phyloP scores from a whole-genome alignment of 75 land plant species.

The Picea sitchensis region DNA sequence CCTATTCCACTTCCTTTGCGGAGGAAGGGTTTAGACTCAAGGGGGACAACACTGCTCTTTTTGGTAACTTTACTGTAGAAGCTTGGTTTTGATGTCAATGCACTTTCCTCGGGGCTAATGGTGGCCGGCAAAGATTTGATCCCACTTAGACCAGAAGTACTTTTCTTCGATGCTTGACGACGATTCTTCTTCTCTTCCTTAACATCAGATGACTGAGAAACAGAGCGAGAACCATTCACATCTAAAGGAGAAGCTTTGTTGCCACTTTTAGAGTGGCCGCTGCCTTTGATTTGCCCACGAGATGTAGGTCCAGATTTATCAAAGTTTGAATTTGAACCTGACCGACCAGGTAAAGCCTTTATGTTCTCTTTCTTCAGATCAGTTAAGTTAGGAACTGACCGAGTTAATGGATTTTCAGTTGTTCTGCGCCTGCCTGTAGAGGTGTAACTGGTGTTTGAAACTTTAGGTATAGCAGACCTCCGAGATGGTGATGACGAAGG shows the following conservation, averaged over 20 bases:
- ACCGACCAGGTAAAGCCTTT: conserved; percentile 14
- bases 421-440: conserved; percentile 36
- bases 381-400: conserved; percentile 13
- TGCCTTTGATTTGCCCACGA: conserved; percentile 5
- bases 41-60: conserved; percentile 66
- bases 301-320: neutral
- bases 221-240: neutral
- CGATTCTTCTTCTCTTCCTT: conserved; percentile 34
- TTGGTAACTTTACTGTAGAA: conserved; percentile 46
- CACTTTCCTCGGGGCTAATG: neutral
- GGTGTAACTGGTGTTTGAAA: conserved; percentile 12
- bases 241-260: neutral
- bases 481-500: conserved; percentile 6
- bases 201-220: conserved; percentile 6
- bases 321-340: neutral
- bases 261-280: conserved; percentile 6
- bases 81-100: conserved; percentile 29
- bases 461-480: conserved; percentile 16
- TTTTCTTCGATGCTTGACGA: conserved; percentile 12
- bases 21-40: conserved; percentile 74
- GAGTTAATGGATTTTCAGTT: conserved; percentile 2
- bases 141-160: conserved; percentile 1
- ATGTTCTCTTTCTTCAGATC: conserved; percentile 30
- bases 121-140: neutral
- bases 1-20: conserved; percentile 72